phyloP scores from a whole-genome alignment of 495 filamentous ascomycete genomes.

The Hypoxylon subgilvum region DNA sequence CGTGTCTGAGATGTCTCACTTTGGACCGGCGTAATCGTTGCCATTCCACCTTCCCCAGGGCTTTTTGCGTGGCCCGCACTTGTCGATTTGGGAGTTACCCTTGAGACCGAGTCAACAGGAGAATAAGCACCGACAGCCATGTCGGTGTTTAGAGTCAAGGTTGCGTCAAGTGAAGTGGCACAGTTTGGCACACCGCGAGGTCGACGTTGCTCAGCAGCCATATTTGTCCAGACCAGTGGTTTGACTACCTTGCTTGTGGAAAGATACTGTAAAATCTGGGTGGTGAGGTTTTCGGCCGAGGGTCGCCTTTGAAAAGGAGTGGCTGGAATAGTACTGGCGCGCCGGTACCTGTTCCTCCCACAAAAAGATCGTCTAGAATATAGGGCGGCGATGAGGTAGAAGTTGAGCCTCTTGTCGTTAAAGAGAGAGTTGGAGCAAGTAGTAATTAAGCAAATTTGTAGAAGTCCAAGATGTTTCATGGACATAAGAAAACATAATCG shows the following conservation, averaged over 20 bases:
- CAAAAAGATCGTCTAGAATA: slow-evolving; percentile 37
- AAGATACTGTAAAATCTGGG: slow-evolving; percentile 20
- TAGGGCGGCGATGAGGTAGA: slow-evolving; percentile 29
- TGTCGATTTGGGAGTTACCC: slow-evolving; percentile 17
- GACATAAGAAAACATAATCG: slow-evolving; percentile 38
- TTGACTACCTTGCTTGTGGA: slow-evolving; percentile 27
- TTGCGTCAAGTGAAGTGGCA: slow-evolving; percentile 41
- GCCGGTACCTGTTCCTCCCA: slow-evolving; percentile 29
- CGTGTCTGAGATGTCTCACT: slow-evolving; percentile 50
- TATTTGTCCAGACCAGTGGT: slow-evolving; percentile 25
- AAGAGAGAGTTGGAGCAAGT: slow-evolving; percentile 37
- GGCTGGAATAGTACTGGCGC: slow-evolving; percentile 31
- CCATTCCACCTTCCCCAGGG: slow-evolving; percentile 29
- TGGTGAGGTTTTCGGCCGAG: slow-evolving; percentile 14
- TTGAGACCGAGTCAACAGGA: slow-evolving; percentile 21
- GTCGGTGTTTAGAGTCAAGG: slow-evolving; percentile 36
- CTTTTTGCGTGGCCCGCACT: slow-evolving; percentile 23
- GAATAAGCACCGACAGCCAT: slow-evolving; percentile 10
- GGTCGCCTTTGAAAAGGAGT: slow-evolving; percentile 37
- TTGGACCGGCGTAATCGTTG: slow-evolving; percentile 15
- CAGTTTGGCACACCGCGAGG: slow-evolving; percentile 30
- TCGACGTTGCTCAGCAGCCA: slow-evolving; percentile 37
- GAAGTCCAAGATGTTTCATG: slow-evolving; percentile 40
- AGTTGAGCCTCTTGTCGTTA: slow-evolving; percentile 31
- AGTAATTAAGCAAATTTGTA: slow-evolving; percentile 41